phyloP scores from a whole-genome alignment of 176 grass and related monocot species.

The Alloteropsis semialata region DNA sequence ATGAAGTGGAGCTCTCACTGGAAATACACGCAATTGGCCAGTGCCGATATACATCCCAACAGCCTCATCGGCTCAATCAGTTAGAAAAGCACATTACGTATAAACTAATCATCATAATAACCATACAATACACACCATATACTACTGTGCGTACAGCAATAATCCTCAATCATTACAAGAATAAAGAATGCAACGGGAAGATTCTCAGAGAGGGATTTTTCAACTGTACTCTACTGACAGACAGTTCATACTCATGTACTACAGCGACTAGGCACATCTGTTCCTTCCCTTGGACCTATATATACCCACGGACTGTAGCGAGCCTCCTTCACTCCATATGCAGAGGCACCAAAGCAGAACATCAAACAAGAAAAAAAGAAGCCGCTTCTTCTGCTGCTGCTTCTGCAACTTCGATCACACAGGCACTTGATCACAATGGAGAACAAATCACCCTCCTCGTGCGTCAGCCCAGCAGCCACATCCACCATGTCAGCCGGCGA shows the following conservation, averaged over 20 bases:
- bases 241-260: constrained; percentile 38
- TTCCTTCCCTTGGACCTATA: constrained; percentile 23
- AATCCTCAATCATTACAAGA: not conserved
- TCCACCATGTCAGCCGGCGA: constrained; percentile 38
- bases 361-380: not conserved
- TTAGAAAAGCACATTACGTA: not conserved
- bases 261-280: not conserved
- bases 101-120: not conserved
- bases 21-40: not conserved
- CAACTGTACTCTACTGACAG: constrained; percentile 22
- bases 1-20: constrained; percentile 31
- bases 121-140: not conserved
- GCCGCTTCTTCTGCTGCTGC: not conserved
- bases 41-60: not conserved
- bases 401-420: not conserved
- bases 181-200: constrained; percentile 27
- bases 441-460: constrained; percentile 30
- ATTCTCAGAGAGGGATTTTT: constrained; percentile 23
- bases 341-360: not conserved
- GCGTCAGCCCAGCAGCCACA: constrained; percentile 20
- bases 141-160: not conserved
- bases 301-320: constrained; percentile 5
- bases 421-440: constrained; percentile 28
- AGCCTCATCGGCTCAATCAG: not conserved
- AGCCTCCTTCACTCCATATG: not conserved